Base-by-base conservation (phyloP, 2,329 filamentous ascomycete species). In the Plenodomus biglobosus region DNA sequence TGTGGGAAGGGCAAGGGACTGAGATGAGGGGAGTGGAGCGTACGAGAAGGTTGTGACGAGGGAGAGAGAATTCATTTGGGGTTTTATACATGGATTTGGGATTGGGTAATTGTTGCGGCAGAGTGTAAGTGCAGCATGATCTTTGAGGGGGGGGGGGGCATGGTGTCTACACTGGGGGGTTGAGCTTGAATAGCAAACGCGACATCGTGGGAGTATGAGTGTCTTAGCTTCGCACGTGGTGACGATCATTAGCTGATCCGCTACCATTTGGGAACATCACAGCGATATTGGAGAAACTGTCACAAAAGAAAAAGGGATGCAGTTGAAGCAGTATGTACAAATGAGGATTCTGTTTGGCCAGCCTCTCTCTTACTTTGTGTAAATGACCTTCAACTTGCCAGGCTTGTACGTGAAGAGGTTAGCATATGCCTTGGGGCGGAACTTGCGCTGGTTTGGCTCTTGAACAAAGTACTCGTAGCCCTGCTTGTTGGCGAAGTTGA, bases 401-500 rank as follows among this genome's bases (percentile, higher is more conserved):
- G 88, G 78, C 54, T 85, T 85, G 78, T 95, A 92, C 56, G 92
- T 70, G 75, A 97, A 99, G 78, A 97, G 96, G 76, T 95, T 95
- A 52, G 94, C 92, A 73, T 99, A 99, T 10, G 90, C 88, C 84
- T 99, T 99, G 52, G 91, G 89, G 15, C 85, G 78, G 64, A 96
- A 86, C 68, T 86, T 88, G 69, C 94, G 85, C 75, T 85, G 84
- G 68, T 96, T 95, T 30, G 94, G 92, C 77, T 97, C 94, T 79
- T 97, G 94, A 19, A 99, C 92, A 72, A 94, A 97, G 76, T 96
- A 99, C 72, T 99, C 92, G 72, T 99, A 99, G 30, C 95, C 94
- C 75, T 99, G 94, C 82, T 97, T 99, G 78, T 97, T 88, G 19
- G 95, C 94, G 69, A 99, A 99, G 50, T 81, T 78, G 66, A 99